Base-by-base conservation (phyloP, 2,329 filamentous ascomycete species). In the Phoma sp. region DNA sequence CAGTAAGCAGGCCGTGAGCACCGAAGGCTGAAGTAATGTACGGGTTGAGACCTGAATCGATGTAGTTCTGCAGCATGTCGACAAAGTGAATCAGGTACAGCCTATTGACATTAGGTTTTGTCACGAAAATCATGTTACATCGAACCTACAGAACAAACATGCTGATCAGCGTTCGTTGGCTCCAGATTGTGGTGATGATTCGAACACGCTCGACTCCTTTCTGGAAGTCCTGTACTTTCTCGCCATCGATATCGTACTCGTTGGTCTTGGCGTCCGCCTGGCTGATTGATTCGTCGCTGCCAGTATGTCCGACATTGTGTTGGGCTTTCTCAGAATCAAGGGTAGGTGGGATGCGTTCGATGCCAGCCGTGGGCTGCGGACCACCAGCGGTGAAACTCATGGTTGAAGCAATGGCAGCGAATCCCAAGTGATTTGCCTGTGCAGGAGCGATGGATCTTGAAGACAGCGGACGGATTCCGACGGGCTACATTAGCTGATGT, bases 41-140 rank as follows among this genome's bases (percentile, higher is more conserved):
- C 3, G 73, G 66, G 4, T 69, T 70, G 24, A 78, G 57, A 5
- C 75, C 74, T 39, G 69, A 65, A 33, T 78, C 75, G 40, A 77
- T 74, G 44, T 72, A 70, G 48, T 78, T 70, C 55, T 80, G 73
- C 39, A 82, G 64, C 25, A 77, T 80, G 40, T 83, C 81, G 60
- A 79, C 77, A 50, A 82, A 79, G 39, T 77, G 76, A 57, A 80
- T 75, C 2, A 81, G 55, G 58, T 77, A 81, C 37, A 82, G 73
- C 32, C 78, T 80, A 39, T 33, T 7, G 22, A 27, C 30, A 11
- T 45, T 25, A 42, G 4, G 9, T 30, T 14, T 11, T 2, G 24
- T 35, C 10, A 4, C 35, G 14, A 22, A 8, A 8, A 42, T 4
- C 1, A 7, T 18, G 4, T 8, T 0, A 4, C 9, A 7, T n/a